Conservation (phyloP, 441 rosid genomes). For the Pelargonium cotyledonis region DNA sequence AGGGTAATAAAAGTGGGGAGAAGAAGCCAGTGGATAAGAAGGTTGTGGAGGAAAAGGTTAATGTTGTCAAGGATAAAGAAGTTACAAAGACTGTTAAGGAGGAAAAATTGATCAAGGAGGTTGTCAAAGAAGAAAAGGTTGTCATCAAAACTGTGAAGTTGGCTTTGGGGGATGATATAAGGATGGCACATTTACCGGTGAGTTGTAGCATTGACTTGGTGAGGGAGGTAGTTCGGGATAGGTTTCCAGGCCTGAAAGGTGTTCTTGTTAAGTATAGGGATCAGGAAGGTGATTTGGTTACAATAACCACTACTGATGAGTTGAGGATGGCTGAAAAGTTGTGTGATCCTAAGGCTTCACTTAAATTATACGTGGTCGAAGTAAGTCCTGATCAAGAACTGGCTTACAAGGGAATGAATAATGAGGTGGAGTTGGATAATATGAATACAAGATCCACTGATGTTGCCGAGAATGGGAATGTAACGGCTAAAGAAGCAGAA, state of each 20-base stretch:
- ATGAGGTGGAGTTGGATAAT: not conserved
- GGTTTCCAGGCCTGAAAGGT: slow-evolving; percentile 65
- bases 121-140: slow-evolving; percentile 44
- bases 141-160: slow-evolving; percentile 70
- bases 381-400: slow-evolving; percentile 75
- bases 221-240: slow-evolving; percentile 69
- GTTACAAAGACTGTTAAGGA: slow-evolving; percentile 25
- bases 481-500: slow-evolving; percentile 30
- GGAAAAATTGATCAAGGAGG: slow-evolving; percentile 40
- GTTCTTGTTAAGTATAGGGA: slow-evolving; percentile 78
- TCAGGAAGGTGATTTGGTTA: slow-evolving; percentile 83
- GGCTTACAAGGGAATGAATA: slow-evolving; percentile 28
- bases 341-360: slow-evolving; percentile 48
- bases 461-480: slow-evolving; percentile 43
- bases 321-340: slow-evolving; percentile 62
- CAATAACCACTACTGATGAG: slow-evolving; percentile 79
- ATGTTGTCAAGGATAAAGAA: slow-evolving; percentile 24
- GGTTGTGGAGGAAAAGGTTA: slow-evolving; percentile 25
- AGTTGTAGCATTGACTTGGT: slow-evolving; percentile 53
- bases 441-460: slow-evolving; percentile 33
- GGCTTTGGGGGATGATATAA: slow-evolving; percentile 84
- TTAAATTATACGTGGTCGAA: slow-evolving; percentile 65
- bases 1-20: slow-evolving; percentile 24
- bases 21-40: slow-evolving; percentile 18
- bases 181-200: slow-evolving; percentile 75